phyloP scores from a whole-genome alignment of 495 filamentous ascomycete species.

The Aspergillus sclerotioniger region DNA sequence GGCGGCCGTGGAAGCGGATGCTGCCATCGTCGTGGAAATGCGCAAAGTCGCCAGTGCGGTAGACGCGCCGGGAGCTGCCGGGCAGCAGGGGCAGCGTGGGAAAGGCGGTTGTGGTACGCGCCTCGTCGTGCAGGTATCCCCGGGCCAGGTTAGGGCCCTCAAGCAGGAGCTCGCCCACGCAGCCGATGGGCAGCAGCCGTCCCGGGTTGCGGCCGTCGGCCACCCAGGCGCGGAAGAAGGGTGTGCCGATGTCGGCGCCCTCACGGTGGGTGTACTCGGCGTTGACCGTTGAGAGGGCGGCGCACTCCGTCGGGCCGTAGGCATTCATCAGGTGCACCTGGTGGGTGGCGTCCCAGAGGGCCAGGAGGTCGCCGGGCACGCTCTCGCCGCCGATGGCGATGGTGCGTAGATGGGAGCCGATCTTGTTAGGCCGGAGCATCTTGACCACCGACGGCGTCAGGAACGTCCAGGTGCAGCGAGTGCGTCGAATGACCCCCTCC shows the following conservation, averaged over 20 bases:
- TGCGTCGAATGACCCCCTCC: neutral
- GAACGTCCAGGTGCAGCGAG: neutral
- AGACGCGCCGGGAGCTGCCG: neutral
- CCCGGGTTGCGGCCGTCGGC: slow-evolving; percentile 31
- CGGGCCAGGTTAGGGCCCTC: slow-evolving; percentile 37
- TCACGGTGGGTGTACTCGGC: slow-evolving; percentile 12
- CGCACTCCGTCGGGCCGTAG: slow-evolving; percentile 40
- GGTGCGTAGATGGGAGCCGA: neutral
- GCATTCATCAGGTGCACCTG: neutral
- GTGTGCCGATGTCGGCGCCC: slow-evolving; percentile 27
- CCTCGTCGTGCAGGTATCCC: slow-evolving; percentile 35
- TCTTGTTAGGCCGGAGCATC: neutral
- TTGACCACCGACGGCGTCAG: neutral
- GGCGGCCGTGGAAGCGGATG: neutral
- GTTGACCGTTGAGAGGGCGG: slow-evolving; percentile 18
- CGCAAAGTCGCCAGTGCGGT: neutral
- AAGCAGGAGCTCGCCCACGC: slow-evolving; percentile 41
- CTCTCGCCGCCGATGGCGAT: neutral
- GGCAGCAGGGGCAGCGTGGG: neutral
- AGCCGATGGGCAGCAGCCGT: slow-evolving; percentile 37
- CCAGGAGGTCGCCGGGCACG: neutral
- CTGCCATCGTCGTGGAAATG: neutral
- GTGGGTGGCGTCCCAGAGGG: neutral
- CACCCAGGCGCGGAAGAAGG: slow-evolving; percentile 28
- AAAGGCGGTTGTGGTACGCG: slow-evolving; percentile 16